Conservation (phyloP, 2,329 filamentous ascomycete species). For the Colletotrichum theobromicola region DNA sequence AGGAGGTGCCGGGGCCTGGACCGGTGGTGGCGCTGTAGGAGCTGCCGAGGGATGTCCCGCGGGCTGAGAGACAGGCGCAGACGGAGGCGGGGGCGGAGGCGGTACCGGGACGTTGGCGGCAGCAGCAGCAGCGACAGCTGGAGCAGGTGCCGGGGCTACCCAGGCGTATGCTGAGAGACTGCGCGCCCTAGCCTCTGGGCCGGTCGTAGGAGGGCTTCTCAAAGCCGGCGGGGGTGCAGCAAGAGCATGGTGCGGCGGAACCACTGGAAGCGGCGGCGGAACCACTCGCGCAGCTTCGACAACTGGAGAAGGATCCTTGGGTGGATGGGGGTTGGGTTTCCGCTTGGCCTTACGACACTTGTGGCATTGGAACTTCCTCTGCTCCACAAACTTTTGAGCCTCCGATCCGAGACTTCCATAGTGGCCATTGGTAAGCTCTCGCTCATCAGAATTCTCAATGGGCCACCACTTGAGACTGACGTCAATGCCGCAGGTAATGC, state of each 20-base stretch:
- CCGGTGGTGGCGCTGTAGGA: constrained; percentile 16
- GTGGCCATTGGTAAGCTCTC: constrained; percentile 56
- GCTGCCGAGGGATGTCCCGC: constrained; percentile 21
- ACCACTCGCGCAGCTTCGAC: constrained; percentile 3
- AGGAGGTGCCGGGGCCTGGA: constrained; percentile 30
- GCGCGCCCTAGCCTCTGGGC: constrained; percentile 22
- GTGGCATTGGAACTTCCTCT: constrained; percentile 74
- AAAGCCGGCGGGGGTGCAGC: constrained; percentile 25
- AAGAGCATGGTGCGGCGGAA: constrained; percentile 27
- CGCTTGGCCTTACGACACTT: constrained; percentile 69
- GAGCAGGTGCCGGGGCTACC: constrained; percentile 19
- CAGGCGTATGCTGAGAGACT: constrained; percentile 18
- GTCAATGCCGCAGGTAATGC: constrained; percentile 70
- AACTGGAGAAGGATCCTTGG: constrained; percentile 8
- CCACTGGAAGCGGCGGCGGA: constrained; percentile 26
- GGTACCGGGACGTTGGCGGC: constrained; percentile 22
- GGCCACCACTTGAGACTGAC: constrained; percentile 78
- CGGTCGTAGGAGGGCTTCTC: constrained; percentile 18
- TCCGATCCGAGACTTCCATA: constrained; percentile 57
- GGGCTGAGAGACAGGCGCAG: constrained; percentile 16
- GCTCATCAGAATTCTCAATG: constrained; percentile 57
- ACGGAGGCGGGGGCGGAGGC: constrained; percentile 13
- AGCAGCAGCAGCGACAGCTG: constrained; percentile 23
- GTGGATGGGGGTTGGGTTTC: constrained; percentile 41
- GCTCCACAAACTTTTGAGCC: constrained; percentile 63